Evolutionary conservation across 1,284 basidiomycete species (phyloP).

Genomic region (Fereydounia khargensis): DNA sequence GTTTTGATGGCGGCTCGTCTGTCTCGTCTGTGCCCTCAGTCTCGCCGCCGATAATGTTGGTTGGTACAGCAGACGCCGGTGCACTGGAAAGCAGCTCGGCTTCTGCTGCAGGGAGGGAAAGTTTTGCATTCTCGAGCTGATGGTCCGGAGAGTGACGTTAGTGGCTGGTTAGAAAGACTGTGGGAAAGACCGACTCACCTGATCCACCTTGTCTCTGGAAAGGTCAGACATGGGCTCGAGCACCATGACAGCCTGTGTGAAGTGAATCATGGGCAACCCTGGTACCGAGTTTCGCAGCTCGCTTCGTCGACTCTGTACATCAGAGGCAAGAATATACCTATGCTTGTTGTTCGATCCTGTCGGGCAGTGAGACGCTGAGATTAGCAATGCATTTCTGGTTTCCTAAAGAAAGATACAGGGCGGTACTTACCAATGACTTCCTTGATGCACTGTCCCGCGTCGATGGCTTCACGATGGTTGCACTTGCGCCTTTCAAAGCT

Average conservation of each 20-base stretch:
- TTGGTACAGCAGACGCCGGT: constrained; percentile 3
- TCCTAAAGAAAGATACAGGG: not conserved
- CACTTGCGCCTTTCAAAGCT: constrained; percentile 87
- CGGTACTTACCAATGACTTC: constrained; percentile 72
- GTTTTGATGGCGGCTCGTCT: constrained; percentile 1
- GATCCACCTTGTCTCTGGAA: constrained; percentile 34
- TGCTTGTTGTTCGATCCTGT: constrained; percentile 46
- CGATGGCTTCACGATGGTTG: constrained; percentile 80
- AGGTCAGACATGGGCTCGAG: constrained; percentile 52
- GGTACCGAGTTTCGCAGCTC: constrained; percentile 23
- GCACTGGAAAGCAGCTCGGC: constrained; percentile 9
- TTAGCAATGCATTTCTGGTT: too few species aligned
- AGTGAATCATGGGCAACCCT: constrained; percentile 49
- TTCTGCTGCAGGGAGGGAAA: constrained; percentile 24
- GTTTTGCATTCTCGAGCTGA: constrained; percentile 30
- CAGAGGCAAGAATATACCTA: constrained; percentile 47
- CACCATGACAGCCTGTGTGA: constrained; percentile 53
- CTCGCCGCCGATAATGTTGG: constrained; percentile 23
- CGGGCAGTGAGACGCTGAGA: too few species aligned
- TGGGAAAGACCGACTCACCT: constrained; percentile 44
- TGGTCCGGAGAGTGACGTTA: not conserved
- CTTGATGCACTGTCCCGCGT: constrained; percentile 77
- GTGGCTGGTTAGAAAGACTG: too few species aligned
- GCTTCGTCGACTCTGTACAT: constrained; percentile 23
- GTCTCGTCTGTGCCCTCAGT: not conserved